phyloP scores from a whole-genome alignment of 2,329 filamentous ascomycete genomes.

The Colletotrichum neosansevieriae region DNA sequence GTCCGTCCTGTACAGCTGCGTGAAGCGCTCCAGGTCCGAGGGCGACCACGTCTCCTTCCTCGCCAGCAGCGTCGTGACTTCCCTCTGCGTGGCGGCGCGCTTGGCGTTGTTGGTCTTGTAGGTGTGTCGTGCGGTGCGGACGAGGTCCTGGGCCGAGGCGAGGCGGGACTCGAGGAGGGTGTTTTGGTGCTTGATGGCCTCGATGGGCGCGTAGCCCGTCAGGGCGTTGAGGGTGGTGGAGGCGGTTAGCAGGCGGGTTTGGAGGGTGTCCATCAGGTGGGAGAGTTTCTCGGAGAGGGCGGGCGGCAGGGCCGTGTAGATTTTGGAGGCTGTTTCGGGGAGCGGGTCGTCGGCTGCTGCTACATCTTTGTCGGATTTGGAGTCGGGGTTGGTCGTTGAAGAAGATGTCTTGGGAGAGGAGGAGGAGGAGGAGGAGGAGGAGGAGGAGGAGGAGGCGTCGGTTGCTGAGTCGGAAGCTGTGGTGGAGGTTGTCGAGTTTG shows the following conservation, averaged over 20 bases:
- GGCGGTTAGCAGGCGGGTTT: constrained; percentile 85
- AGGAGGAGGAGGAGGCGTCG: constrained; percentile 5
- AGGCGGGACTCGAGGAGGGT: constrained; percentile 72
- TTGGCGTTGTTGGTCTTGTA: constrained; percentile 88
- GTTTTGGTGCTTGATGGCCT: constrained; percentile 85
- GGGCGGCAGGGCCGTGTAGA: constrained; percentile 51
- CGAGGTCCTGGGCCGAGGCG: constrained; percentile 69
- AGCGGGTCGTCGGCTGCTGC: constrained; percentile 12
- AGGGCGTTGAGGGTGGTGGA: constrained; percentile 92
- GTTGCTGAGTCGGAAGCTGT: constrained; percentile 1
- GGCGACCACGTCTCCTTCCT: constrained; percentile 94
- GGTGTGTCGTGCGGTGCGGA: constrained; percentile 77
- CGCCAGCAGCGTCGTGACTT: constrained; percentile 93
- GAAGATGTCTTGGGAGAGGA: not conserved
- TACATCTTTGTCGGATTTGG: not conserved
- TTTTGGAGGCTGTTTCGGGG: constrained; percentile 34
- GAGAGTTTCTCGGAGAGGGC: constrained; percentile 65
- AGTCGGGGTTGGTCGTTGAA: not conserved
- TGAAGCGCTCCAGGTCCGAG: constrained; percentile 92
- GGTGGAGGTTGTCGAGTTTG: not conserved
- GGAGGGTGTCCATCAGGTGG: constrained; percentile 87
- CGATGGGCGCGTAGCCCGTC: constrained; percentile 94
- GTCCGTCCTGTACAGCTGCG: constrained; percentile 88
- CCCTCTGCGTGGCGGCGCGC: constrained; percentile 90
- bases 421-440: too few relatives aligned